Evolutionary conservation across 495 filamentous ascomycete species (phyloP).

Genomic region (Daldinia vernicosa): DNA sequence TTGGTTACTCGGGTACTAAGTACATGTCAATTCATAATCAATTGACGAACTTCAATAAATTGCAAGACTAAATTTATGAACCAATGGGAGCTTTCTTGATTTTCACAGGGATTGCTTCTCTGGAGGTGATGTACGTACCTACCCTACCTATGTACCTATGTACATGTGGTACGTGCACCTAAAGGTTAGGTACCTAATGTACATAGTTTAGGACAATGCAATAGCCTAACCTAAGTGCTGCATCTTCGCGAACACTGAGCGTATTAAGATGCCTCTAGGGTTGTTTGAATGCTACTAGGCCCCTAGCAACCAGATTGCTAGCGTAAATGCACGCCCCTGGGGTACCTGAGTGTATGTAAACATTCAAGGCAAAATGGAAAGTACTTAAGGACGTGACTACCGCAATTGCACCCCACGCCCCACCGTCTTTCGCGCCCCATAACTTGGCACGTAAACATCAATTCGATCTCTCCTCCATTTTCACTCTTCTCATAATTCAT

Average conservation of each 20-base stretch:
- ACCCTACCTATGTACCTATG: not conserved
- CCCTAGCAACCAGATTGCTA: no score
- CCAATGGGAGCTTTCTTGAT: not conserved
- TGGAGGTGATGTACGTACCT: not conserved
- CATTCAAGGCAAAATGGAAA: constrained; percentile 4
- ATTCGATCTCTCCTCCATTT: not conserved
- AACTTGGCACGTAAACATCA: constrained; percentile 19
- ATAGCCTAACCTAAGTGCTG: no score
- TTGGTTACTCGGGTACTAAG: not conserved
- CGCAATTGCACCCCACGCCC: not conserved
- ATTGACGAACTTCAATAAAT: no score
- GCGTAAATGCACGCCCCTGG: no score
- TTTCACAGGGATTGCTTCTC: not conserved
- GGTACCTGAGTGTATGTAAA: not conserved
- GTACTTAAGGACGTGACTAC: constrained; percentile 8
- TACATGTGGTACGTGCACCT: not conserved
- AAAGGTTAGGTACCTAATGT: no score
- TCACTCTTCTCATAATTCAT: constrained; percentile 7
- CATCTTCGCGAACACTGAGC: no score
- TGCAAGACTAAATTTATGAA: not conserved
- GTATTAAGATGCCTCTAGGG: no score
- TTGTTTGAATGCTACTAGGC: no score
- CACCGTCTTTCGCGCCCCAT: constrained; percentile 12
- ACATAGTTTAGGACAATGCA: no score
- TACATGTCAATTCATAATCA: not conserved